A percentile compares a stretch with the other conserved stretches of the same genome.
These are phyloP conservation scores for Neofusicoccum kwambonambiense DNA, from an alignment of 2,329 filamentous ascomycete species.

Conservation along the genomic window DNA sequence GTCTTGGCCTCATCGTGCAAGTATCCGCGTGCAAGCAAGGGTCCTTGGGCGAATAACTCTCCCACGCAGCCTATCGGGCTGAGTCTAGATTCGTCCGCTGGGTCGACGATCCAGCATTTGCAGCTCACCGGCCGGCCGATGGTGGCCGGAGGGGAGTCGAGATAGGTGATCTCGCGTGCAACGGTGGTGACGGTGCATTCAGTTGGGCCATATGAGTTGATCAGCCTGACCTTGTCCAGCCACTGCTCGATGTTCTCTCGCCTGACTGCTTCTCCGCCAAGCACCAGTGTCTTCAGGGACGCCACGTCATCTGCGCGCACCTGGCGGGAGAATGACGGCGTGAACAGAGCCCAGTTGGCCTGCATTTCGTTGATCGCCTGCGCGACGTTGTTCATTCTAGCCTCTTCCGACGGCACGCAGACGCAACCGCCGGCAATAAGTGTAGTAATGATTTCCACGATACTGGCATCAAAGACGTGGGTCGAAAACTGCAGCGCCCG, in stretches of 20 bases:
- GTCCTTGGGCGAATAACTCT: conserved; percentile 61
- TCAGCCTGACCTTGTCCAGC: conserved; percentile 34
- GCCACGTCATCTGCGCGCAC: conserved; percentile 38
- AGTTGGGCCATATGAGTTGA: conserved; percentile 38
- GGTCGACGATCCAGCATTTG: conserved; percentile 36
- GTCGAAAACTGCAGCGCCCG: conserved; percentile 36
- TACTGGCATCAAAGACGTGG: conserved; percentile 57
- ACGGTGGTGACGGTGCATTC: conserved; percentile 8
- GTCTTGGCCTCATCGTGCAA: conserved; percentile 21
- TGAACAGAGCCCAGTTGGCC: conserved; percentile 46
- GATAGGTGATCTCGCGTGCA: conserved; percentile 9
- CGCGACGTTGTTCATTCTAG: conserved; percentile 36
- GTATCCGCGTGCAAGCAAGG: conserved; percentile 44
- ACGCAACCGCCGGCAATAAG: conserved; percentile 51
- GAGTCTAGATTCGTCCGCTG: conserved; percentile 26
- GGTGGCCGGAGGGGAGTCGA: not conserved
- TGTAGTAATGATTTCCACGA: conserved; percentile 57
- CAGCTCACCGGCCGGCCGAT: not conserved
- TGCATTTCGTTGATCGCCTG: conserved; percentile 33
- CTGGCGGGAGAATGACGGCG: conserved; percentile 34
- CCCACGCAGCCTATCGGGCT: conserved; percentile 41
- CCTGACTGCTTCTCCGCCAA: conserved; percentile 36
- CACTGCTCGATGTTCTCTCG: conserved; percentile 23
- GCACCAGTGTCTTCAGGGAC: conserved; percentile 38
- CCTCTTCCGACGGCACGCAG: conserved; percentile 55